phyloP scores from a whole-genome alignment of 805 yeast species.

The Teunomyces cretensis region DNA sequence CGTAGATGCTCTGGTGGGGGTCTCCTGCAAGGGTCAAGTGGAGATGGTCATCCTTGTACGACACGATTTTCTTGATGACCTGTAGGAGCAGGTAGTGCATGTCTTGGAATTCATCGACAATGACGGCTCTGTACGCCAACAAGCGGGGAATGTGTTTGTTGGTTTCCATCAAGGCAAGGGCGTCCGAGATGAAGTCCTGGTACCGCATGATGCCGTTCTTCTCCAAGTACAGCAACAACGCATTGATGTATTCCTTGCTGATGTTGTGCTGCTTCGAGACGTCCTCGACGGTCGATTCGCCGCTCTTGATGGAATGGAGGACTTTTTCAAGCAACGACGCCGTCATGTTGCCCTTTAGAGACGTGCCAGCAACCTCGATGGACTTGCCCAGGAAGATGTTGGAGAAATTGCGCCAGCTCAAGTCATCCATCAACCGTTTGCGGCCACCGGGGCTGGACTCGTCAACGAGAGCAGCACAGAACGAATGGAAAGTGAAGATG shows the following conservation, averaged over 20 bases:
- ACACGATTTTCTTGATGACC: conserved; percentile 39
- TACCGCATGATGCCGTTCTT: conserved; percentile 34
- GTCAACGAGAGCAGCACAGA: conserved; percentile 51
- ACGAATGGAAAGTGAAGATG: conserved; percentile 63
- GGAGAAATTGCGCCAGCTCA: conserved; percentile 46
- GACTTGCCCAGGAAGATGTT: conserved; percentile 36
- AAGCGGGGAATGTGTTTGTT: conserved; percentile 20
- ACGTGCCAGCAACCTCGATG: conserved; percentile 24
- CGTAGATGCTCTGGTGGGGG: conserved; percentile 67
- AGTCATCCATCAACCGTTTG: conserved; percentile 49
- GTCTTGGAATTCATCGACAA: conserved; percentile 79
- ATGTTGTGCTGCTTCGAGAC: conserved; percentile 25
- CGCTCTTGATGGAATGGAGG: conserved; percentile 22
- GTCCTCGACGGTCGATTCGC: conserved; percentile 16
- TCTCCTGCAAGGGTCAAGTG: conserved; percentile 74
- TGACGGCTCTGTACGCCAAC: conserved; percentile 32
- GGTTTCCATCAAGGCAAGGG: conserved; percentile 24
- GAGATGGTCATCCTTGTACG: conserved; percentile 16
- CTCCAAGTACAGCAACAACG: conserved; percentile 29
- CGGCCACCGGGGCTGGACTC: conserved; percentile 26
- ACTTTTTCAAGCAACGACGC: conserved; percentile 23
- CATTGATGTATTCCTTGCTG: conserved; percentile 25
- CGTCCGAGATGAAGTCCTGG: conserved; percentile 35
- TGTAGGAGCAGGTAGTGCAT: conserved; percentile 51
- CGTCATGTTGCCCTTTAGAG: conserved; percentile 22